Evolutionary conservation across 148 eudicot species (phyloP).

Genomic region (Camellia granthamiana): DNA sequence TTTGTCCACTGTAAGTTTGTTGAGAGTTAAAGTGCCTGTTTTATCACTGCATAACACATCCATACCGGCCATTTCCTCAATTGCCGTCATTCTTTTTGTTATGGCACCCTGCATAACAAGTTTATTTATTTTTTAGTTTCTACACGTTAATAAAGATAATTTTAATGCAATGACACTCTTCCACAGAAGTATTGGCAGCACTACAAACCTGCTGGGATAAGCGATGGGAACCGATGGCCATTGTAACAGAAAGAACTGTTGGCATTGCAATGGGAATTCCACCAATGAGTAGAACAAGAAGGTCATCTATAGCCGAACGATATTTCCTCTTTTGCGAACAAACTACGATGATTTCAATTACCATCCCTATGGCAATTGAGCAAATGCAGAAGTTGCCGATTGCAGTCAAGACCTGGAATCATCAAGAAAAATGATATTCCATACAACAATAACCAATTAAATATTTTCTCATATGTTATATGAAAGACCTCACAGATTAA

Average conservation of each 20-base stretch:
- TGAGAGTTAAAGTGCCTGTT: slow-evolving; percentile 75
- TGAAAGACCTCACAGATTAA: background rate
- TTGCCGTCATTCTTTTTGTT: slow-evolving; percentile 84
- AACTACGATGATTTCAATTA: slow-evolving; percentile 59
- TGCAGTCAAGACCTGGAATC: slow-evolving; percentile 59
- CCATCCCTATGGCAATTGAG: slow-evolving; percentile 79
- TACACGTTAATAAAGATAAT: background rate
- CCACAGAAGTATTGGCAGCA: background rate
- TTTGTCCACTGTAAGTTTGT: slow-evolving; percentile 69
- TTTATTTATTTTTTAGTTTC: background rate
- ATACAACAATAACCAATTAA: background rate
- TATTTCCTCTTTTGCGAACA: slow-evolving; percentile 45
- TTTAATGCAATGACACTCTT: background rate
- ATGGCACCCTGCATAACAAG: slow-evolving; percentile 51
- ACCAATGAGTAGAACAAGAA: slow-evolving; percentile 73
- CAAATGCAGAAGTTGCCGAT: slow-evolving; percentile 93
- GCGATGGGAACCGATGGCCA: slow-evolving; percentile 86
- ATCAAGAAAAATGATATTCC: background rate
- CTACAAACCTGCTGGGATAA: slow-evolving; percentile 60
- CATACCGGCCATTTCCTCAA: slow-evolving; percentile 89
- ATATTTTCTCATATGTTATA: background rate
- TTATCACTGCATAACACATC: slow-evolving; percentile 88
- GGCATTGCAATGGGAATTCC: slow-evolving; percentile 95
- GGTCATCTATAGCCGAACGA: slow-evolving; percentile 65
- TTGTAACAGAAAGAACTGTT: slow-evolving; percentile 78